Percentiles rank a stretch among this genome's conserved stretches.
These are phyloP conservation scores for Oryza nivara DNA, from an alignment of 176 grass and related monocot species.

Conservation along the genomic window DNA sequence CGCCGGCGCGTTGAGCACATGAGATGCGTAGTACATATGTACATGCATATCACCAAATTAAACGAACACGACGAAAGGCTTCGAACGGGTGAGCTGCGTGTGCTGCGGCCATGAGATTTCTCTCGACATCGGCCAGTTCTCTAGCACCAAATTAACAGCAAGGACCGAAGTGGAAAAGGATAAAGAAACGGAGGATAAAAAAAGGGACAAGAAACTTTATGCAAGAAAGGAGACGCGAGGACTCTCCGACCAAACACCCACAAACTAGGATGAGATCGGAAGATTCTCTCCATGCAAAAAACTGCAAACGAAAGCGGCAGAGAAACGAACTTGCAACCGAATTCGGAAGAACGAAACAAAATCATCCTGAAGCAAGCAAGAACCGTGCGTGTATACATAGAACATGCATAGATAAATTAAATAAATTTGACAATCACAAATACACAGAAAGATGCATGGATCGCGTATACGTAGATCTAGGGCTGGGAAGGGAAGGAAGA, in stretches of 20 bases:
- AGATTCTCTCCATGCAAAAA: not conserved
- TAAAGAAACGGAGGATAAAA: not conserved
- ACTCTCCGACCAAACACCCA: slow-evolving; percentile 5
- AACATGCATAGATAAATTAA: no score
- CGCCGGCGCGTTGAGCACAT: no score
- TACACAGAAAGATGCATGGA: no score
- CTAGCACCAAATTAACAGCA: not conserved
- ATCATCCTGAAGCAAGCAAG: not conserved
- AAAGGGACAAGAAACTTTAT: not conserved
- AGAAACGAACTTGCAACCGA: not conserved
- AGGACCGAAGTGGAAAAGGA: not conserved
- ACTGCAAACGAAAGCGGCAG: not conserved
- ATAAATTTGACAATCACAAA: not conserved
- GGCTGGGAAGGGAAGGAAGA: not conserved
- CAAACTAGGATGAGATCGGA: not conserved
- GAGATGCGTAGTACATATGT: no score
- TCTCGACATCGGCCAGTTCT: not conserved
- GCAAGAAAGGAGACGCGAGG: not conserved
- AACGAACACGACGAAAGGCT: not conserved
- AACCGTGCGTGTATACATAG: no score
- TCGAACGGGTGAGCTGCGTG: not conserved
- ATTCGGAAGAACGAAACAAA: no score
- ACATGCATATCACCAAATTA: no score
- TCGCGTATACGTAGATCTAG: not conserved
- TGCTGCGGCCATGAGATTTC: not conserved